Conservation (phyloP, 2,329 filamentous ascomycete genomes). For the Colletotrichum sp. region DNA sequence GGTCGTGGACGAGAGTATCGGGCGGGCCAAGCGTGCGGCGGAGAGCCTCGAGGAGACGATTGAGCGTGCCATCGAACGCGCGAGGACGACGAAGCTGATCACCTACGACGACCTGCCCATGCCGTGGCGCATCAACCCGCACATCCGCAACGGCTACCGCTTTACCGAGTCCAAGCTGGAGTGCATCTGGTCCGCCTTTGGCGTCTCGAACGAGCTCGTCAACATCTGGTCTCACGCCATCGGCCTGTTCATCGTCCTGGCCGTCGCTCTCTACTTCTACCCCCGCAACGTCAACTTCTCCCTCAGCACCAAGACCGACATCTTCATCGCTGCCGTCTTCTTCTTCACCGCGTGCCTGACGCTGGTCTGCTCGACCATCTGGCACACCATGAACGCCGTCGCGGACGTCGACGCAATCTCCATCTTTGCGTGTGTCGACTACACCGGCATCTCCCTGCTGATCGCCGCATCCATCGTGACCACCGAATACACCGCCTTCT, state of each 20-base stretch:
- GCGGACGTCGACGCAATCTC: constrained; percentile 89
- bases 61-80: constrained; percentile 75
- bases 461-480: constrained; percentile 98
- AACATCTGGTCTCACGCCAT: constrained; percentile 98
- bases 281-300: constrained; percentile 86
- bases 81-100: constrained; percentile 82
- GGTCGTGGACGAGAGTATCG: constrained; percentile 81
- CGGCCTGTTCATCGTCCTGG: constrained; percentile 84
- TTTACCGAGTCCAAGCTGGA: constrained; percentile 92
- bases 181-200: constrained; percentile 83
- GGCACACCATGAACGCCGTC: constrained; percentile 99
- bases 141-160: constrained; percentile 90
- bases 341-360: constrained; percentile 97
- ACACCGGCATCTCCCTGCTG: constrained; percentile 94
- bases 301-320: constrained; percentile 83
- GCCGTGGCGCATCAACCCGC: constrained; percentile 94
- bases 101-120: constrained; percentile 88
- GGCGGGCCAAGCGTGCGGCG: constrained; percentile 81
- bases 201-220: constrained; percentile 88
- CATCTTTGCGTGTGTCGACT: constrained; percentile 96
- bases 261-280: constrained; percentile 95
- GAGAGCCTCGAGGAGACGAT: constrained; percentile 85
- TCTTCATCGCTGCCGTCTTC: constrained; percentile 91
- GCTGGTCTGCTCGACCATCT: constrained; percentile 91
- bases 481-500: constrained; percentile 98